Percentiles rank a stretch among this genome's conserved stretches.
Evolutionary conservation across 2,329 filamentous ascomycete species (phyloP).

Genomic region (Pyrenophora tritici-repentis): DNA sequence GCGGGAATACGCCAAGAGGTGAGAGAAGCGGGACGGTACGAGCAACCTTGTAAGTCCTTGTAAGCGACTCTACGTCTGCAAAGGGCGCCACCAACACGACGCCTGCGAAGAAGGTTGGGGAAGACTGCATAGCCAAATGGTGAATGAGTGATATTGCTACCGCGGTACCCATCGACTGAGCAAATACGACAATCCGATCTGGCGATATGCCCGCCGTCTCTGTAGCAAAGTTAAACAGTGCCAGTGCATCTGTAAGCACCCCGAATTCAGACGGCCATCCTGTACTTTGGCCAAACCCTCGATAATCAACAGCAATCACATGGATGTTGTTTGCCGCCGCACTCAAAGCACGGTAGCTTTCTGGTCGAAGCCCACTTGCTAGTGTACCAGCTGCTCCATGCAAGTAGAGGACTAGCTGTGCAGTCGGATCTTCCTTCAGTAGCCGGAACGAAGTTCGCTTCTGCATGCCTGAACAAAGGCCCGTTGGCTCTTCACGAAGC

Average conservation of each 20-base stretch:
- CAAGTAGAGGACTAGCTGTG: constrained; percentile 66
- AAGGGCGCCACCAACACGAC: constrained; percentile 63
- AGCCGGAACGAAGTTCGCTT: constrained; percentile 64
- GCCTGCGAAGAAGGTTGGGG: constrained; percentile 58
- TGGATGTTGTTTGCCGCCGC: constrained; percentile 59
- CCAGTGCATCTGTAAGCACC: constrained; percentile 59
- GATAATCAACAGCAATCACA: constrained; percentile 64
- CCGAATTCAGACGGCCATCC: constrained; percentile 62
- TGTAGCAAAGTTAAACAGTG: constrained; percentile 60
- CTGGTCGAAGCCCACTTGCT: constrained; percentile 59
- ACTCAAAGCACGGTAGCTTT: constrained; percentile 62
- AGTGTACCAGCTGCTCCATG: constrained; percentile 64
- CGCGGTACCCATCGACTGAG: constrained; percentile 64
- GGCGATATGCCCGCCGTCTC: constrained; percentile 58
- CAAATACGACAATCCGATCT: constrained; percentile 62
- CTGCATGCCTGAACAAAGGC: constrained; percentile 60
- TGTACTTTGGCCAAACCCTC: constrained; percentile 62
- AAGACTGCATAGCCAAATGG: constrained; percentile 49
- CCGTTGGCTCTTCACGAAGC: constrained; percentile 51
- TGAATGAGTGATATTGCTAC: constrained; percentile 54
- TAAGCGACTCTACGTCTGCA: constrained; percentile 58
- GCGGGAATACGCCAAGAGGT: constrained; percentile 56
- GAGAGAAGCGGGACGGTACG: constrained; percentile 61
- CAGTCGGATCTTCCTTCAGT: constrained; percentile 65
- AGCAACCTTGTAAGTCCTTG: constrained; percentile 62